Conservation (phyloP, 1,284 basidiomycete genomes). For the Xerocomus tenax region DNA sequence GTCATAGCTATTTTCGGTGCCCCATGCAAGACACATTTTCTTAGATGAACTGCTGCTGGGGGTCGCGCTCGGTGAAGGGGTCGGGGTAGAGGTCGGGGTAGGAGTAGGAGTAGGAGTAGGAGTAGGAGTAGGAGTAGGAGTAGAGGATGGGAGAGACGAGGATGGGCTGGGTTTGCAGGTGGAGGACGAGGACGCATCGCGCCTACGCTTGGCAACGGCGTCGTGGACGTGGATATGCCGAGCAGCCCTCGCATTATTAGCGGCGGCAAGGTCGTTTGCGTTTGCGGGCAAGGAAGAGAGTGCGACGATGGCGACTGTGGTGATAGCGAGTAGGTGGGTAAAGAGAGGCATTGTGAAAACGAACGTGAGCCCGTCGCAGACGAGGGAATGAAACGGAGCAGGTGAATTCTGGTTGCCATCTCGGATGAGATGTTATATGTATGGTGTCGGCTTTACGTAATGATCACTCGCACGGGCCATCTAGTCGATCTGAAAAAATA, state of each 20-base stretch:
- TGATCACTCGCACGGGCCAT: constrained; percentile 11
- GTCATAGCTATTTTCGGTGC: constrained; percentile 28
- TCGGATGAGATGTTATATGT: constrained; percentile 2
- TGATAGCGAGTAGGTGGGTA: constrained; percentile 48
- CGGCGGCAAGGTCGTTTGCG: constrained; percentile 36
- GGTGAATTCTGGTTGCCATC: neutral
- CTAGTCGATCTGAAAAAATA: neutral
- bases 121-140: neutral
- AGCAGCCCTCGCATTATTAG: constrained; percentile 23
- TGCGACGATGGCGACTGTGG: constrained; percentile 50
- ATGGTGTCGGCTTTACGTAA: constrained; percentile 17
- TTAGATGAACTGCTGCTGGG: constrained; percentile 4
- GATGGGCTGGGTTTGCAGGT: constrained; percentile 52
- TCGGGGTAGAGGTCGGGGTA: constrained; percentile 14
- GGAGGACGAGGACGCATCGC: constrained; percentile 27
- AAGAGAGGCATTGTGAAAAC: constrained; percentile 7
- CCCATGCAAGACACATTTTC: constrained; percentile 39
- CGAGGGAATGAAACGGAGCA: neutral
- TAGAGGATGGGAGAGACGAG: constrained; percentile 11
- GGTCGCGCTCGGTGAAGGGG: constrained; percentile 9
- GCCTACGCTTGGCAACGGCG: constrained; percentile 45
- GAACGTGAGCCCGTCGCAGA: constrained; percentile 19
- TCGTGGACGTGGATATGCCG: constrained; percentile 37
- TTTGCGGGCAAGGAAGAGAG: constrained; percentile 41
- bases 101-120: constrained; percentile 2